Evolutionary conservation across 2,329 filamentous ascomycete species (phyloP).

Genomic region (Fusarium austroafricanum): DNA sequence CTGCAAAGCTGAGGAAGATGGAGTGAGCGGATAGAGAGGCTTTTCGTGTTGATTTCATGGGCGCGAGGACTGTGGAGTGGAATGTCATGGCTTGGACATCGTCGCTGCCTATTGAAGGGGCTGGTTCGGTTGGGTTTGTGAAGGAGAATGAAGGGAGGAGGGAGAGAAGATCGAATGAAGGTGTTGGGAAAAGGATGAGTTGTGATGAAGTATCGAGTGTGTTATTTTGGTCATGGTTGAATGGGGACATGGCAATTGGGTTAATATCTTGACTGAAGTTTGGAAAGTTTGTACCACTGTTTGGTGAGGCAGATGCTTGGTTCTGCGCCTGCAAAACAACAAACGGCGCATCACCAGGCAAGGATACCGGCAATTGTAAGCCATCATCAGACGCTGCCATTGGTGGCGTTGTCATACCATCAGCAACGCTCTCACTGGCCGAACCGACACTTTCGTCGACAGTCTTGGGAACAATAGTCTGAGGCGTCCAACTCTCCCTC

Average conservation of each 20-base stretch:
- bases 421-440: neutral
- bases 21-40: conserved; percentile 12
- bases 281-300: neutral
- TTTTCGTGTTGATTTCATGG: conserved; percentile 18
- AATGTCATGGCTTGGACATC: conserved; percentile 22
- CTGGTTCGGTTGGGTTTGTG: conserved; percentile 1
- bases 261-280: neutral
- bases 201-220: neutral
- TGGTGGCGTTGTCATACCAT: neutral
- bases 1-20: conserved; percentile 20
- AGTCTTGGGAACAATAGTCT: neutral
- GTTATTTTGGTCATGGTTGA: neutral
- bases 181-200: conserved; percentile 1
- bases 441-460: neutral
- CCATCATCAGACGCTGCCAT: neutral
- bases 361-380: rapidly evolving
- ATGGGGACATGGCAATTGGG: neutral
- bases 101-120: conserved; percentile 12
- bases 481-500: neutral
- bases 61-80: conserved; percentile 11
- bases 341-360: neutral
- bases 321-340: neutral
- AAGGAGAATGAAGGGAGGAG: conserved; percentile 12
- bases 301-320: neutral
- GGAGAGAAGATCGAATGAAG: conserved; percentile 9